Conservation (phyloP, 2,329 filamentous ascomycete species). For the Ramularia endophylla region DNA sequence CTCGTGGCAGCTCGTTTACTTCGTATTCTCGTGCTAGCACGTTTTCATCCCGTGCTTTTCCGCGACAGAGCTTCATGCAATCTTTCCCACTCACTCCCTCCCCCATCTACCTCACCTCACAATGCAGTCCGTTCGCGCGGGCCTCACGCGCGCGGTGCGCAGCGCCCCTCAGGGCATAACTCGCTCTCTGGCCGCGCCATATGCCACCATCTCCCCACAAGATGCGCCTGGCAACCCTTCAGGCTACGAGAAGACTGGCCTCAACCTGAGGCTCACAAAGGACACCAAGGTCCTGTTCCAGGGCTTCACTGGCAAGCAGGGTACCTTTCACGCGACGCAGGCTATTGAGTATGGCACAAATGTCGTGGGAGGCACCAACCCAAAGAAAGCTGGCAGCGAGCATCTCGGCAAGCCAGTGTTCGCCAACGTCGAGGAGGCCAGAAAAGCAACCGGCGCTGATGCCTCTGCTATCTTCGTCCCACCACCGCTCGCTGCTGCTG, state of each 20-base stretch:
- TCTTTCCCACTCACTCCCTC: slow-evolving; percentile 4
- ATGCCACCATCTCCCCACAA: slow-evolving; percentile 60
- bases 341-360: slow-evolving; percentile 99
- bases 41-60: too few species aligned
- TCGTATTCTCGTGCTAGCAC: too few species aligned
- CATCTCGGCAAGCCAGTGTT: slow-evolving; percentile 94
- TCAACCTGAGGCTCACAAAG: slow-evolving; percentile 83
- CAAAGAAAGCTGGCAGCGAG: slow-evolving; percentile 90
- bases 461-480: slow-evolving; percentile 96
- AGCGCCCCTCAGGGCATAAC: slow-evolving; percentile 47
- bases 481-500: slow-evolving; percentile 84
- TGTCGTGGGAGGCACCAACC: slow-evolving; percentile 96
- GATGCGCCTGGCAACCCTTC: slow-evolving; percentile 34
- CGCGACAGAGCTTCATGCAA: slow-evolving; percentile 1
- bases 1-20: too few species aligned
- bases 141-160: slow-evolving; percentile 62
- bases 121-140: slow-evolving; percentile 84
- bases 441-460: slow-evolving; percentile 83
- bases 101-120: slow-evolving; percentile 29
- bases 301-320: slow-evolving; percentile 73
- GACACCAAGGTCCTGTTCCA: slow-evolving; percentile 96
- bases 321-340: slow-evolving; percentile 92
- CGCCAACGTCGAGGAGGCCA: slow-evolving; percentile 77
- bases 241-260: slow-evolving; percentile 32
- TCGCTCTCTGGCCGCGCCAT: slow-evolving; percentile 53